These are phyloP conservation scores for Blepharisma stoltei DNA, from an alignment of 73 alveolate genomes.

Conservation along the genomic window DNA sequence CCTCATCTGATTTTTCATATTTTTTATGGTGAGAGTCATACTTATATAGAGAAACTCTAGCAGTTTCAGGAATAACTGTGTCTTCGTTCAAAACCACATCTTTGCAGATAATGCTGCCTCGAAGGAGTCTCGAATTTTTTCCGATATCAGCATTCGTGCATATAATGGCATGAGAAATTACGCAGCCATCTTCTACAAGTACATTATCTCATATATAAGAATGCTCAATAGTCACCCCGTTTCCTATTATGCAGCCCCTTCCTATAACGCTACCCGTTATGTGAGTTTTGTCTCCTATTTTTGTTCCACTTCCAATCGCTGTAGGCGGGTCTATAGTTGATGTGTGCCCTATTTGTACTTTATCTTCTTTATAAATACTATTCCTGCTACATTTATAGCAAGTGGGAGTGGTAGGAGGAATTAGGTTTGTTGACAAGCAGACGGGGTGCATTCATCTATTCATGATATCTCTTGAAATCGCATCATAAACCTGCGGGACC, in stretches of 20 bases:
- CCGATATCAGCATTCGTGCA: not conserved
- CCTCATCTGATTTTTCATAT: not conserved
- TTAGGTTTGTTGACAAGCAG: not conserved
- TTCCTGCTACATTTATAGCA: not conserved
- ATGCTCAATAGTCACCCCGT: not conserved
- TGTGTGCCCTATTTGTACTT: not conserved
- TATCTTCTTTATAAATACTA: not conserved
- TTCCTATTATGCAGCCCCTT: slow-evolving; percentile 14
- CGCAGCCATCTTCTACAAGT: not conserved
- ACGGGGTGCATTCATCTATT: slow-evolving; percentile 24
- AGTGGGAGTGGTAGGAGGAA: slow-evolving; percentile 21
- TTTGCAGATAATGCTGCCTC: not conserved
- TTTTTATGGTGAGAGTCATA: not conserved
- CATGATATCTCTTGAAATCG: not conserved
- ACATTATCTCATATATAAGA: slow-evolving; percentile 24
- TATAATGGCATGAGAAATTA: not conserved
- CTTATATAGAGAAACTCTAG: slow-evolving; percentile 6
- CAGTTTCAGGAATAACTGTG: not conserved
- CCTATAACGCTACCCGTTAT: slow-evolving; percentile 5
- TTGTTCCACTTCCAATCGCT: not conserved
- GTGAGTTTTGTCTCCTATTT: not conserved
- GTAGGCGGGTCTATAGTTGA: not conserved
- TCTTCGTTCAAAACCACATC: not conserved
- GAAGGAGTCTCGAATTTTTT: not conserved
- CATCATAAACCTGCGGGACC: slow-evolving; percentile 1